Percentiles rank a stretch among this genome's conserved stretches.
Conservation (phyloP, 2,329 filamentous ascomycete genomes). For the Penicillium rolfsii region DNA sequence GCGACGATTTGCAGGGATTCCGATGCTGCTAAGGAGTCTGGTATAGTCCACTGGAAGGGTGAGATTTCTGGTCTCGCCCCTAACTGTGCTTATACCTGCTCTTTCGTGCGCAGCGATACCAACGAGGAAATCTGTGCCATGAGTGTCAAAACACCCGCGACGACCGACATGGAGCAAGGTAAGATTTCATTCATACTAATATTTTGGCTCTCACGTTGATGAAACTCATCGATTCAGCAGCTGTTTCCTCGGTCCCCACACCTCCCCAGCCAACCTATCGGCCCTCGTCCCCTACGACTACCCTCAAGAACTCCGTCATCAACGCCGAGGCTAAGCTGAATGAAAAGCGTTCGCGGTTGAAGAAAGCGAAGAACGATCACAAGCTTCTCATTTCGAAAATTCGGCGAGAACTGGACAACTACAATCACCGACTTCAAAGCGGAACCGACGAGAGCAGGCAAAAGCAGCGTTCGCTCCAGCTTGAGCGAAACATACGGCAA, state of each 20-base stretch:
- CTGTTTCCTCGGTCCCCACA: constrained; percentile 47
- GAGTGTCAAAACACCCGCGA: constrained; percentile 64
- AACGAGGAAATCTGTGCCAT: constrained; percentile 62
- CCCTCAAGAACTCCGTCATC: constrained; percentile 66
- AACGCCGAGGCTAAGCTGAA: constrained; percentile 64
- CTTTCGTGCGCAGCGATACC: constrained; percentile 61
- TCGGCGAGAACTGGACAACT: constrained; percentile 64
- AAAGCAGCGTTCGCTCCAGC: constrained; percentile 63
- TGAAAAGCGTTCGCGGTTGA: constrained; percentile 61
- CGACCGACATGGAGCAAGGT: constrained; percentile 63
- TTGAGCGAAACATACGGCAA: constrained; percentile 65
- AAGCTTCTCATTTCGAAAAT: constrained; percentile 61
- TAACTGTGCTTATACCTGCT: constrained; percentile 66
- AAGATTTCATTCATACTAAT: constrained; percentile 26
- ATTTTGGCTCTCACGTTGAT: background rate
- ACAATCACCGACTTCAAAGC: constrained; percentile 60
- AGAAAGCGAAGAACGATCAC: constrained; percentile 64
- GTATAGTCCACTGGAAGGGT: constrained; percentile 58
- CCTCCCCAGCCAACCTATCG: constrained; percentile 62
- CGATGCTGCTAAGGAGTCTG: constrained; percentile 49
- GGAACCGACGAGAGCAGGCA: constrained; percentile 65
- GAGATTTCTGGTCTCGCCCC: constrained; percentile 68
- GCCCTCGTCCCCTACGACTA: constrained; percentile 66
- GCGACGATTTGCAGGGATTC: constrained; percentile 56
- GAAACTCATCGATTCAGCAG: constrained; percentile 20